Evolutionary conservation across 2,329 filamentous ascomycete genomes (phyloP).

Genomic region (Arachnopeziza araneosa): DNA sequence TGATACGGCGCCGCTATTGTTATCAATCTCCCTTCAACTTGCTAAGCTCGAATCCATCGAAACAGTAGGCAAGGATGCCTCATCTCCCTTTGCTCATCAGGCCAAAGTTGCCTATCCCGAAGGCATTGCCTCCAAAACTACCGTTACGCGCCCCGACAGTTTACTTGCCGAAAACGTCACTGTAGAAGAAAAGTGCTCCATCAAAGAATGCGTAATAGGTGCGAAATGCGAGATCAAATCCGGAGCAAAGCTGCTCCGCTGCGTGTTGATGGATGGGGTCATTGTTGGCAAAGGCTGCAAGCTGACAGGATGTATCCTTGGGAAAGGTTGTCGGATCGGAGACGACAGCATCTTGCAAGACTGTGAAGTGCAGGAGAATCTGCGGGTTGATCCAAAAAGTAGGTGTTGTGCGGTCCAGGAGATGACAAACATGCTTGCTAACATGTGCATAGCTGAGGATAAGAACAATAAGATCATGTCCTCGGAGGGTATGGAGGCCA

Average conservation of each 20-base stretch:
- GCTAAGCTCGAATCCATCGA: conserved; percentile 75
- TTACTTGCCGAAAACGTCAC: conserved; percentile 85
- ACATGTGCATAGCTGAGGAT: conserved; percentile 48
- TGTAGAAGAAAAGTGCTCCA: conserved; percentile 81
- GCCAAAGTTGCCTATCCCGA: conserved; percentile 80
- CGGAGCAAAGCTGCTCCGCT: conserved; percentile 81
- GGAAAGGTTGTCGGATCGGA: conserved; percentile 75
- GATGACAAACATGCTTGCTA: background rate
- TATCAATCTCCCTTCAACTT: conserved; percentile 76
- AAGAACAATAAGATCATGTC: conserved; percentile 65
- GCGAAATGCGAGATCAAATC: conserved; percentile 80
- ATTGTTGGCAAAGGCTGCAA: conserved; percentile 79
- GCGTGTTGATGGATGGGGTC: conserved; percentile 87
- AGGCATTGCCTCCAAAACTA: conserved; percentile 72
- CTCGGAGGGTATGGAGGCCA: conserved; percentile 60
- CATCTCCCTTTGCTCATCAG: conserved; percentile 71
- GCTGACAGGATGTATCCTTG: conserved; percentile 81
- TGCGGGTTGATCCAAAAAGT: conserved; percentile 76
- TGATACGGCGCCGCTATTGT: conserved; percentile 76
- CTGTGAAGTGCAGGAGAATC: conserved; percentile 88
- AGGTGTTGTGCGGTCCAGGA: conserved; percentile 32
- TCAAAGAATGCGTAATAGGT: conserved; percentile 88
- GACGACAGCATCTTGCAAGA: conserved; percentile 75
- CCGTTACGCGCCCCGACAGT: conserved; percentile 75
- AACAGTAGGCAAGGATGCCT: conserved; percentile 49